Evolutionary conservation across 176 grass and related monocot species (phyloP).

Genomic region (Cymbopogon citratus): DNA sequence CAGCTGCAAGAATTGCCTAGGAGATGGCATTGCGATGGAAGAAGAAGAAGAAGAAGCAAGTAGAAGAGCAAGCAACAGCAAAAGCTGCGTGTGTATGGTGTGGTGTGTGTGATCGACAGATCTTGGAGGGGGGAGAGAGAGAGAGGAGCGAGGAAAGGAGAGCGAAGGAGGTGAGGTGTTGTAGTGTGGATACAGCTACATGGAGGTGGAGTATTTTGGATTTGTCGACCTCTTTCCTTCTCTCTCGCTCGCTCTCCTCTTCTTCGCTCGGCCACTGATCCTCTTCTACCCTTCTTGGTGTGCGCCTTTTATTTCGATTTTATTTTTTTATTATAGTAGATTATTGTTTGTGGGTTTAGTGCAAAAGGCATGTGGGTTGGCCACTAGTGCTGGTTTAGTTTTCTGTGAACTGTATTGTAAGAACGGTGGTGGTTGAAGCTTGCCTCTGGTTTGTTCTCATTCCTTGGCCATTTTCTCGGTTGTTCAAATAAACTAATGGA

Average conservation of each 20-base stretch:
- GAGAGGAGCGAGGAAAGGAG: not conserved
- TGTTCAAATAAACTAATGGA: not conserved
- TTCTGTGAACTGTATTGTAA: not conserved
- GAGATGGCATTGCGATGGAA: constrained; percentile 32
- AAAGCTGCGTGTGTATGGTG: constrained; percentile 12
- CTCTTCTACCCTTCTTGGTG: not conserved
- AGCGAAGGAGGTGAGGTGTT: not conserved
- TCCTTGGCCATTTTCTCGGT: constrained; percentile 15
- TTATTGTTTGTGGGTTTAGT: not conserved
- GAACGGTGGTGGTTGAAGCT: not conserved
- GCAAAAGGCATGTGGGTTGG: not conserved
- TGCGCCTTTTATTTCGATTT: not conserved
- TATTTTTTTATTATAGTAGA: not conserved
- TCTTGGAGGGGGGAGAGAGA: constrained; percentile 19
- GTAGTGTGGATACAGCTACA: constrained; percentile 46
- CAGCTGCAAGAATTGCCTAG: constrained; percentile 25
- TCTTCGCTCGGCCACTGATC: not conserved
- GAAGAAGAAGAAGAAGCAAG: not conserved
- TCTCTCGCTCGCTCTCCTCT: not conserved
- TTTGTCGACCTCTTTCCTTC: not conserved
- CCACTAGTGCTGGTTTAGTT: constrained; percentile 21
- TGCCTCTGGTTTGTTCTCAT: constrained; percentile 32
- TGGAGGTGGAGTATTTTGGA: constrained; percentile 35
- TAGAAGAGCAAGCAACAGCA: constrained; percentile 11
- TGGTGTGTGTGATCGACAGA: constrained; percentile 2